Percentiles rank a stretch among this genome's conserved stretches.
Conservation (phyloP, 495 filamentous ascomycete genomes). For the Xylaria intraflava region DNA sequence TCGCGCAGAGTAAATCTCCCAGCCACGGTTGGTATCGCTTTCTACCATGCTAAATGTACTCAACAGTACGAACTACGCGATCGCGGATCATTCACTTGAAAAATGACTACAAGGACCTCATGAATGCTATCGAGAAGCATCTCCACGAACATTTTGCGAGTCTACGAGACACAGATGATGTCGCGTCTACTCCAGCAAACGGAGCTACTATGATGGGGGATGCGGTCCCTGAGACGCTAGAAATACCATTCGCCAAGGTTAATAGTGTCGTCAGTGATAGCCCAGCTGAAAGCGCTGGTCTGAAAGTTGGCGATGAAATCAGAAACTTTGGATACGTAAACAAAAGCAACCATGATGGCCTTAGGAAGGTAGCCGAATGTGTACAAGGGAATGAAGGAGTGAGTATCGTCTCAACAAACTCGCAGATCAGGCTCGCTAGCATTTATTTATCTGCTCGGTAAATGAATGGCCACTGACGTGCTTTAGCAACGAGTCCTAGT, state of each 20-base stretch:
- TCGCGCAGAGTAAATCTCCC: constrained; percentile 72
- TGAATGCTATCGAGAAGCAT: constrained; percentile 71
- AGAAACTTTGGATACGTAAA: constrained; percentile 77
- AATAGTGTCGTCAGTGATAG: constrained; percentile 73
- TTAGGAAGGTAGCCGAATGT: constrained; percentile 74
- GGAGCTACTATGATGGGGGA: constrained; percentile 28
- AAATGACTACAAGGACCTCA: constrained; percentile 89
- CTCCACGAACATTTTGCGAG: constrained; percentile 73
- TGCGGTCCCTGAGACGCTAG: constrained; percentile 38
- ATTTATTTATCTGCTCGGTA: background rate
- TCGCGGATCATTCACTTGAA: constrained; percentile 80
- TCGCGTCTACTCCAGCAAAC: constrained; percentile 7
- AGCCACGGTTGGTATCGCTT: background rate
- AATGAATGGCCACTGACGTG: background rate
- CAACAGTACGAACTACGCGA: constrained; percentile 77
- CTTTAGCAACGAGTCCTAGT: constrained; percentile 60
- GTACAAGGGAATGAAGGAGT: constrained; percentile 89
- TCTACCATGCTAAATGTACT: constrained; percentile 14
- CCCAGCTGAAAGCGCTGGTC: constrained; percentile 76
- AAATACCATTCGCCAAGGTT: constrained; percentile 80
- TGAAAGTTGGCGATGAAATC: constrained; percentile 77
- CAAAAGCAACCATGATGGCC: constrained; percentile 74
- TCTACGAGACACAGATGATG: constrained; percentile 30
- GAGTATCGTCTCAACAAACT: constrained; percentile 33
- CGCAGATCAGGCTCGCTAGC: background rate